Conservation (phyloP, 306 rosid species). For the Prunus fruticosa region DNA sequence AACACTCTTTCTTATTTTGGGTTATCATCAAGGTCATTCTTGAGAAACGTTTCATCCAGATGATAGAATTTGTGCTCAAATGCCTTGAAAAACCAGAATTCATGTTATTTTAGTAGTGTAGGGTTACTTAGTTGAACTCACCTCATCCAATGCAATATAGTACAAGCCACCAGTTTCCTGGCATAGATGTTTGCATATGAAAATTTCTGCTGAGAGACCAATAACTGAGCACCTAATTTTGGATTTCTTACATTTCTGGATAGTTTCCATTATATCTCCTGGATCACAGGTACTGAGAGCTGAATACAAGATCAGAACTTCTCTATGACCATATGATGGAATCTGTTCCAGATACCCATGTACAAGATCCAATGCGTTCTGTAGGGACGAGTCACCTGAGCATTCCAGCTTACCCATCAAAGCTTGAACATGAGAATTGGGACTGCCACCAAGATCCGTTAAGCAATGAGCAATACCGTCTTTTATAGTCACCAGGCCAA, state of each 20-base stretch:
- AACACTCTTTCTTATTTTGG: too few species aligned
- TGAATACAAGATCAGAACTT: constrained; percentile 80
- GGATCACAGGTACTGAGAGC: constrained; percentile 98
- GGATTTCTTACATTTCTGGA: constrained; percentile 78
- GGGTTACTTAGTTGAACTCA: constrained; percentile 31
- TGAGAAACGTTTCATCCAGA: too few species aligned
- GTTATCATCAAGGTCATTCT: too few species aligned
- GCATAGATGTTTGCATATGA: constrained; percentile 85
- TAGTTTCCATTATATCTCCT: constrained; percentile 92
- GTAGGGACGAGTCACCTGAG: constrained; percentile 92
- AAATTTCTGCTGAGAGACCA: constrained; percentile 94
- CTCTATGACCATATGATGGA: constrained; percentile 92
- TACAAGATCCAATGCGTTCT: constrained; percentile 89
- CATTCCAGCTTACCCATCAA: constrained; percentile 93
- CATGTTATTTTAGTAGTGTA: not conserved
- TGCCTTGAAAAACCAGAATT: not conserved
- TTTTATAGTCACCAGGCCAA: constrained; percentile 77
- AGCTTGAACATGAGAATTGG: constrained; percentile 84
- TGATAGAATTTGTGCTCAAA: not conserved
- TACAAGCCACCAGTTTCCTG: constrained; percentile 94
- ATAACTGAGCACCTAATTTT: constrained; percentile 96
- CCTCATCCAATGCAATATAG: constrained; percentile 86
- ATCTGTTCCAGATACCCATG: constrained; percentile 73
- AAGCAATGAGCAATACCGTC: constrained; percentile 80
- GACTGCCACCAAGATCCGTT: constrained; percentile 96